These are phyloP conservation scores for Carex cristatella DNA, from an alignment of 176 grass and related monocot genomes.

Conservation along the genomic window DNA sequence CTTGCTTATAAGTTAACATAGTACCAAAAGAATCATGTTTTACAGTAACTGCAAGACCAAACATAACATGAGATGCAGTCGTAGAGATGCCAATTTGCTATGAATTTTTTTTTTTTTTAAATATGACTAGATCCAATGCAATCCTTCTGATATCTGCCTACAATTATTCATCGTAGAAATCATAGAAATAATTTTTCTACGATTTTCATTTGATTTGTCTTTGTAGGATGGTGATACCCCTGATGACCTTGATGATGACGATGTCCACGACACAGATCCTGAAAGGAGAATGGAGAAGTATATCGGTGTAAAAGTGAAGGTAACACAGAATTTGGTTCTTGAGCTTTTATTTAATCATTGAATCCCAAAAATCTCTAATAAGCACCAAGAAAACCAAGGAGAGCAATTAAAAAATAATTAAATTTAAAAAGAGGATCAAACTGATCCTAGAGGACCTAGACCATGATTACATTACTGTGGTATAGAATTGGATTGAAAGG, in stretches of 20 bases:
- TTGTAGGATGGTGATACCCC: constrained; percentile 77
- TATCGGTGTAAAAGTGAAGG: constrained; percentile 98
- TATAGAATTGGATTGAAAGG: background rate
- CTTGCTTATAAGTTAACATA: background rate
- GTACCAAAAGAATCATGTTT: background rate
- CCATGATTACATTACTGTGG: background rate
- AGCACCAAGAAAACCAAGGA: background rate
- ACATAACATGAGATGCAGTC: background rate
- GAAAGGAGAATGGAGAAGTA: constrained; percentile 96
- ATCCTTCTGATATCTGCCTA: background rate
- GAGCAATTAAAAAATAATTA: background rate
- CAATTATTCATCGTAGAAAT: too few species aligned
- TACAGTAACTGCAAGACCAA: background rate
- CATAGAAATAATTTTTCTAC: background rate
- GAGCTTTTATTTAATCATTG: background rate
- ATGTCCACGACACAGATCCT: constrained; percentile 59
- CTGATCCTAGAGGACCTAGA: background rate
- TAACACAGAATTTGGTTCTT: background rate
- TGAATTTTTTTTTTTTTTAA: background rate
- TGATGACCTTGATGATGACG: constrained; percentile 86
- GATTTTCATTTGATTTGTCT: background rate
- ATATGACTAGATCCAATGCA: background rate
- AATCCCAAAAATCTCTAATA: background rate
- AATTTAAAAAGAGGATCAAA: background rate
- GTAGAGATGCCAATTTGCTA: background rate